Evolutionary conservation across 2,329 filamentous ascomycete genomes (phyloP).

Genomic region (Trichophyton verrucosum): DNA sequence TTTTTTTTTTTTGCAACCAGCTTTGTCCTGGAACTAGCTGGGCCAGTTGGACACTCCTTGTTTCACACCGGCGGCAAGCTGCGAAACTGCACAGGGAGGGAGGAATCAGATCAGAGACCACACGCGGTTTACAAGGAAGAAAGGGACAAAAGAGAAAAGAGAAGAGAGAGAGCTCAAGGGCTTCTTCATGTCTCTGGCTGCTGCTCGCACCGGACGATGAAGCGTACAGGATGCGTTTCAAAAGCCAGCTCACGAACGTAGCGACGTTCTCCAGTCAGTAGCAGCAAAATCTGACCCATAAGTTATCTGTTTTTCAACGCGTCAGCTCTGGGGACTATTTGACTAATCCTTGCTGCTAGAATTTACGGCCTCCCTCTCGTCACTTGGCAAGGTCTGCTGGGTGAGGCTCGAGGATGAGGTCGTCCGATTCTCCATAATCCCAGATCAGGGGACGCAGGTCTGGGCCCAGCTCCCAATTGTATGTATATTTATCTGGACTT

Average conservation of each 20-base stretch:
- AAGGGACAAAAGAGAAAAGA: neutral
- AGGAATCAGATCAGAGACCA: neutral
- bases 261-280: conserved; percentile 41
- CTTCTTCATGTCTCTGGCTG: neutral
- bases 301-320: neutral
- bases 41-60: neutral
- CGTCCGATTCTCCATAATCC: conserved; percentile 89
- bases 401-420: conserved; percentile 75
- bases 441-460: conserved; percentile 87
- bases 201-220: neutral
- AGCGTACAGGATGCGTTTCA: conserved; percentile 37
- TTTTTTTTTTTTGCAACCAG: neutral
- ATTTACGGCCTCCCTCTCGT: conserved; percentile 50
- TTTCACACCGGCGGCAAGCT: neutral
- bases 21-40: neutral
- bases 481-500: conserved; percentile 16
- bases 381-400: conserved; percentile 75
- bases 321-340: conserved; percentile 5
- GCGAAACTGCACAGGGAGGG: neutral
- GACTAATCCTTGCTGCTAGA: conserved; percentile 31
- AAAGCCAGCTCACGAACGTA: conserved; percentile 41
- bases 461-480: conserved; percentile 60
- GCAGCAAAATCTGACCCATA: neutral
- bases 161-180: neutral
- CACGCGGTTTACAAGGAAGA: neutral